Evolutionary conservation across 371 early-diverging fungal genomes (phyloP).

Genomic region (Rhizopus sp.): DNA sequence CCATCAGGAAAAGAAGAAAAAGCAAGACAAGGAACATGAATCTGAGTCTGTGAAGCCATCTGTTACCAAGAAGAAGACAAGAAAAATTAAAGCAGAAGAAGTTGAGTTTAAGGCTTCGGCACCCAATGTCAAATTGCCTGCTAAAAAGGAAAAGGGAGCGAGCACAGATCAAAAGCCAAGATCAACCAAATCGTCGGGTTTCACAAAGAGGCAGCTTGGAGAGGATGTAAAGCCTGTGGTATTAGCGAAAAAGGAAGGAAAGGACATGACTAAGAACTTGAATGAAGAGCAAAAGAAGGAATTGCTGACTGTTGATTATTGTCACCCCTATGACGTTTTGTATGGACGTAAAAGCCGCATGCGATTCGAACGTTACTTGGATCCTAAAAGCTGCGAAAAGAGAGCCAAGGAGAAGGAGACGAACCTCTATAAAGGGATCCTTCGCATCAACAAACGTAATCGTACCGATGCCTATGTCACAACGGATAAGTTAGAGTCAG

Average conservation of each 20-base stretch:
- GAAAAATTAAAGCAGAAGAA: not conserved
- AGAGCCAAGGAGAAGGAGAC: conserved; percentile 12
- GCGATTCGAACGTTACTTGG: conserved; percentile 24
- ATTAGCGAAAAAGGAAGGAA: not conserved
- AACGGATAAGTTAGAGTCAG: conserved; percentile 35
- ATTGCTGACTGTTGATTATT: conserved; percentile 12
- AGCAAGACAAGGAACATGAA: not conserved
- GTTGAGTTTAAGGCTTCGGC: not conserved
- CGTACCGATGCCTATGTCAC: conserved; percentile 72
- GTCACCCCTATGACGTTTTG: conserved; percentile 34
- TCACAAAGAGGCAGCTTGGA: not conserved
- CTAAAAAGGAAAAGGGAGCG: not conserved
- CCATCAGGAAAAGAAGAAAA: not conserved
- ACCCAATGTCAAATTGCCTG: not conserved
- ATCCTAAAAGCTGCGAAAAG: conserved; percentile 21
- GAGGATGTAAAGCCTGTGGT: not conserved
- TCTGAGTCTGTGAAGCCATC: not conserved
- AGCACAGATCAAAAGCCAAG: too few species aligned
- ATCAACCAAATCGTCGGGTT: not conserved
- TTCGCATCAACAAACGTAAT: conserved; percentile 70
- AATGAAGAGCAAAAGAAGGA: not conserved
- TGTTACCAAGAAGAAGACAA: not conserved
- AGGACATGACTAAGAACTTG: not conserved
- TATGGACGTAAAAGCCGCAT: conserved; percentile 14
- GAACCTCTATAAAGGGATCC: conserved; percentile 40